A percentile compares a stretch with the other conserved stretches of the same genome.
Evolutionary conservation across 805 yeast species (phyloP).

Genomic region (Ogataea paraovalis): DNA sequence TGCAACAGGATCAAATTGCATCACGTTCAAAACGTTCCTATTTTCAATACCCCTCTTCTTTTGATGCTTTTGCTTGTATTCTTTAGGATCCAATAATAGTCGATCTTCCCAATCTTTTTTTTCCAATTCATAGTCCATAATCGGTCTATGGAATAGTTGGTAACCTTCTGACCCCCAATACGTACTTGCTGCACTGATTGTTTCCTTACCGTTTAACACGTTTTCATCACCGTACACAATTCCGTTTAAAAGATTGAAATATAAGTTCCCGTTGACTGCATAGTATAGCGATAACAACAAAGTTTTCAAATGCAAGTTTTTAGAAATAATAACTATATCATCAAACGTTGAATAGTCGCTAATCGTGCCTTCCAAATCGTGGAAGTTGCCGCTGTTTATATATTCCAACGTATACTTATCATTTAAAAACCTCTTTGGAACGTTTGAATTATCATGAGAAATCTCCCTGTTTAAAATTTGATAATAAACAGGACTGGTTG

Average conservation of each 20-base stretch:
- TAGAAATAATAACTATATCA: constrained; percentile 56
- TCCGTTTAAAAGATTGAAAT: constrained; percentile 51
- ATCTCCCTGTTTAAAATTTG: constrained; percentile 52
- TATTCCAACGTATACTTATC: constrained; percentile 4
- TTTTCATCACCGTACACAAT: constrained; percentile 34
- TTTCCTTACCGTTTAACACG: constrained; percentile 65
- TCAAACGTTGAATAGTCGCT: constrained; percentile 62
- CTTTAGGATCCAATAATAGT: neutral
- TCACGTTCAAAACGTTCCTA: neutral
- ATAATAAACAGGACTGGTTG: constrained; percentile 64
- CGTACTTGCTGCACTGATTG: constrained; percentile 59
- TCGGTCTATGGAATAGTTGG: constrained; percentile 36
- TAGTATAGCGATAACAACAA: constrained; percentile 57
- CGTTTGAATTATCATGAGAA: constrained; percentile 34
- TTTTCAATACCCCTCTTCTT: neutral
- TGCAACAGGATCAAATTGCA: constrained; percentile 15
- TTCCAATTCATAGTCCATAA: constrained; percentile 3
- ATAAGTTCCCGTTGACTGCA: constrained; percentile 51
- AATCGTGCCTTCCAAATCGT: constrained; percentile 57
- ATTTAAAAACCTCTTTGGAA: constrained; percentile 7
- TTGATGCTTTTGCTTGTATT: neutral
- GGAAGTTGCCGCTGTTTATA: constrained; percentile 37
- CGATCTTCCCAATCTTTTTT: constrained; percentile 1
- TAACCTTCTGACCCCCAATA: constrained; percentile 40
- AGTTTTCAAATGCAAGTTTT: constrained; percentile 48